These are phyloP conservation scores for Escovopsis sp. DNA, from an alignment of 2,329 filamentous ascomycete species.

Conservation along the genomic window DNA sequence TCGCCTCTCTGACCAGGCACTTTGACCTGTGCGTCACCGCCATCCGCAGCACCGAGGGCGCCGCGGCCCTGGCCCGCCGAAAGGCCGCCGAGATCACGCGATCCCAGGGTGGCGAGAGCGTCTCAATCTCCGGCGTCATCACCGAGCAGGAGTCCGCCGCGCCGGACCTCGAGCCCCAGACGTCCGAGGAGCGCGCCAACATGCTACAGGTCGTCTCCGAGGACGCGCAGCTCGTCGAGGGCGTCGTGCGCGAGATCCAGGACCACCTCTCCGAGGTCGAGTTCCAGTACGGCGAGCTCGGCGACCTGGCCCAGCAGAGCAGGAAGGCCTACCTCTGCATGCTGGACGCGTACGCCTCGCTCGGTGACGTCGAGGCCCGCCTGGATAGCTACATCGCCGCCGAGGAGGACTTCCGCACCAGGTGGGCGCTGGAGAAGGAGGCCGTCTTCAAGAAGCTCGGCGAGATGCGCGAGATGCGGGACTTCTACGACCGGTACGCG, in stretches of 20 bases:
- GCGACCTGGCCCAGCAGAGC: slow-evolving; percentile 42
- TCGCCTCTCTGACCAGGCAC: slow-evolving; percentile 70
- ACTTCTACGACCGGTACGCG: slow-evolving; percentile 80
- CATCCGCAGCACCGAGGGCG: slow-evolving; percentile 77
- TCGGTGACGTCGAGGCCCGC: slow-evolving; percentile 53
- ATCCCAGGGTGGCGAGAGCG: slow-evolving; percentile 30
- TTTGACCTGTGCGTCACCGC: slow-evolving; percentile 90
- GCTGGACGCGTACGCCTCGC: slow-evolving; percentile 45
- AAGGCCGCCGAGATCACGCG: slow-evolving; percentile 50
- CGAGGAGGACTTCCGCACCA: slow-evolving; percentile 45
- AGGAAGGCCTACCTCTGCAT: slow-evolving; percentile 39
- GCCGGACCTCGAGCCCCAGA: slow-evolving; percentile 51
- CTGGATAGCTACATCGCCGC: slow-evolving; percentile 51
- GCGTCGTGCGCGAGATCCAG: slow-evolving; percentile 54
- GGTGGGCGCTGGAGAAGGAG: slow-evolving; percentile 63
- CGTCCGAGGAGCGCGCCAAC: slow-evolving; percentile 60
- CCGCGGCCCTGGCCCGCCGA: slow-evolving; percentile 51
- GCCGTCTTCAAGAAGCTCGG: slow-evolving; percentile 53
- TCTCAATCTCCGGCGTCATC: slow-evolving; percentile 54
- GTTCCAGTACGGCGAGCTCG: slow-evolving; percentile 46
- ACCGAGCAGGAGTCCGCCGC: slow-evolving; percentile 38
- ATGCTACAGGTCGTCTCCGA: slow-evolving; percentile 70
- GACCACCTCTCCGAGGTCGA: slow-evolving; percentile 69
- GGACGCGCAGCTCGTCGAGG: slow-evolving; percentile 53
- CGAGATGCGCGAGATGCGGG: slow-evolving; percentile 61